A percentile compares a stretch with the other conserved stretches of the same genome.
Conservation (phyloP, 306 rosid species). For the Pterocarpus macrocarpus region DNA sequence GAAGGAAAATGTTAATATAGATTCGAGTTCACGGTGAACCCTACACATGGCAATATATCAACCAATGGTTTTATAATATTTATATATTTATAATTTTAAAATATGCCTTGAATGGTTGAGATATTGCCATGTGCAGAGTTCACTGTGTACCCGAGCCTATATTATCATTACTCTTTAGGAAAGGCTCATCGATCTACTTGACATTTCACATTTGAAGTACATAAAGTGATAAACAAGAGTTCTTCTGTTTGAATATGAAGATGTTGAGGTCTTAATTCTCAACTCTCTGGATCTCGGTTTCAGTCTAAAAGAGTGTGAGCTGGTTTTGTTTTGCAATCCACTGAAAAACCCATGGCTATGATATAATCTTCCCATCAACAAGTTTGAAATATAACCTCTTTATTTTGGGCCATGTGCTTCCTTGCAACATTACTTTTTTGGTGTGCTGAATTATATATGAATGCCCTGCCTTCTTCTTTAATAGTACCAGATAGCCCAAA, state of each 20-base stretch:
- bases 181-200: neutral
- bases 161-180: neutral
- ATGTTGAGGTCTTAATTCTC: constrained; percentile 19
- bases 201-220: neutral
- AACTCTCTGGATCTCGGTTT: neutral
- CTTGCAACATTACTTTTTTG: neutral
- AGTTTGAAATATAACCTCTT: neutral
- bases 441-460: constrained; percentile 22
- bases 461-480: constrained; percentile 1
- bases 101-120: too few relatives aligned
- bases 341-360: neutral
- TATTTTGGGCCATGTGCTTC: neutral
- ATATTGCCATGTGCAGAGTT: too few relatives aligned
- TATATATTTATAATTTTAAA: too few relatives aligned
- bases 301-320: neutral
- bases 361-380: neutral
- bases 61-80: too few relatives aligned
- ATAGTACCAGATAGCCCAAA: constrained; percentile 20
- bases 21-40: too few relatives aligned
- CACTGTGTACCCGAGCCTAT: too few relatives aligned
- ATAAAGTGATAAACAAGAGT: constrained; percentile 6
- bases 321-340: constrained; percentile 23
- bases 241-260: neutral
- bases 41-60: too few relatives aligned
- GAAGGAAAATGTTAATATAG: too few relatives aligned